A percentile compares a stretch with the other conserved stretches of the same genome.
Conservation (phyloP, 2,329 filamentous ascomycete genomes). For the Colletotrichum sp. region DNA sequence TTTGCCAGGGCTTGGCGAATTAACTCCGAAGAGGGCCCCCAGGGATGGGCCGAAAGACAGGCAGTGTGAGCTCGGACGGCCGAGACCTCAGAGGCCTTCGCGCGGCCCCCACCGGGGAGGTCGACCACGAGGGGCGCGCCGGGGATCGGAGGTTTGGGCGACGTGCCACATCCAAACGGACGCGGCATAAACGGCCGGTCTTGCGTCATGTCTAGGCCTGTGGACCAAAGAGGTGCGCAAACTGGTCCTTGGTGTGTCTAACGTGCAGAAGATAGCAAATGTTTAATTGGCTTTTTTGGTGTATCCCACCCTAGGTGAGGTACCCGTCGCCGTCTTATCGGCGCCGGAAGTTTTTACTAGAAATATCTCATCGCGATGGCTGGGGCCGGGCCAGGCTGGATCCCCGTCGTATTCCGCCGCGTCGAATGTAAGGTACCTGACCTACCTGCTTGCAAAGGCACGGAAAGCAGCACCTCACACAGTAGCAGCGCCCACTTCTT, state of each 20-base stretch:
- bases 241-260: not conserved
- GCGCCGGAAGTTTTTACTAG: constrained; percentile 1
- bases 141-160: constrained; percentile 4
- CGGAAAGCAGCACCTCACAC: not conserved
- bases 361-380: not conserved
- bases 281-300: not conserved
- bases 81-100: not conserved
- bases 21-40: constrained; percentile 2
- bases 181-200: constrained; percentile 15
- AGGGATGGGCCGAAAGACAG: not conserved
- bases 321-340: not conserved
- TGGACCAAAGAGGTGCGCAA: constrained; percentile 14
- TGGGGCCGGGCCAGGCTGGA: not conserved
- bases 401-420: not conserved
- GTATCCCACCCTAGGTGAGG: not conserved
- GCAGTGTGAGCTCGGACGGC: constrained; percentile 9
- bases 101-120: not conserved
- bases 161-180: not conserved
- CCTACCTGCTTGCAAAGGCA: not conserved
- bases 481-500: not conserved
- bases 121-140: not conserved
- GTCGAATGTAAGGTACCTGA: not conserved
- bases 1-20: not conserved
- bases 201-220: constrained; percentile 12
- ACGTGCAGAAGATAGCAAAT: not conserved